Base-by-base conservation (phyloP, 2,329 filamentous ascomycete species). In the Zarea fungicola region DNA sequence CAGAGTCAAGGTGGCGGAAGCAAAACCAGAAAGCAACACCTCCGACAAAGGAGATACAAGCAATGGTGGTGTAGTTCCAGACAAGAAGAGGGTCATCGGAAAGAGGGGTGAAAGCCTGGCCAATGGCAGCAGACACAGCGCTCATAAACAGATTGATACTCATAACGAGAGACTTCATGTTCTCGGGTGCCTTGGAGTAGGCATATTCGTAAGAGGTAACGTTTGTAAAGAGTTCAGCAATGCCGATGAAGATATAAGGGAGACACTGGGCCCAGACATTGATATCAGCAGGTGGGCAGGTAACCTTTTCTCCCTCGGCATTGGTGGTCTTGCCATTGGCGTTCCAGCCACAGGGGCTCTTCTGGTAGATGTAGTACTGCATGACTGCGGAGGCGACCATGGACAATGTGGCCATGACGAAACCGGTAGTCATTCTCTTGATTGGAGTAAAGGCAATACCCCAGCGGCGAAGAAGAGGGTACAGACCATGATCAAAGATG, bases 121-220 rank as follows among this genome's bases (percentile, higher is more conserved):
- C 84, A 42, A 90, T 68, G 29, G 85, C 85, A 25, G 82, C 74
- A 1, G 82, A 81, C 56, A 90, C 74, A 50, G 85, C 85, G 25
- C 74, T 83, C 75, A 81, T 88, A 70, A 86, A 83, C 32, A 89
- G 74, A 60, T 83, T 83, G 58, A 89, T 72, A 18, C 80, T 78
- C 65, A 78, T 75, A 58, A 91, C 84, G n/a, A 90, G 74, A 1
- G 83, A 86, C 55, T 85, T 83, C 87, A 91, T 91, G 71, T 89
- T 89, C 60, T 78, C 80, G 22, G 87, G 87, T 0, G 85, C 85
- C 67, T 89, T 88, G 63, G 83, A 84, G 70, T 83, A 90, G 28
- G 87, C 87, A 55, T 88, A 89, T 62, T 89, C 86, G 55, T 86
- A 80, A 1, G 81, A 82, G 14, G 76, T 77, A 51, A 78, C 74